phyloP scores from a whole-genome alignment of 2,329 filamentous ascomycete species.

The Penicillium sp. region DNA sequence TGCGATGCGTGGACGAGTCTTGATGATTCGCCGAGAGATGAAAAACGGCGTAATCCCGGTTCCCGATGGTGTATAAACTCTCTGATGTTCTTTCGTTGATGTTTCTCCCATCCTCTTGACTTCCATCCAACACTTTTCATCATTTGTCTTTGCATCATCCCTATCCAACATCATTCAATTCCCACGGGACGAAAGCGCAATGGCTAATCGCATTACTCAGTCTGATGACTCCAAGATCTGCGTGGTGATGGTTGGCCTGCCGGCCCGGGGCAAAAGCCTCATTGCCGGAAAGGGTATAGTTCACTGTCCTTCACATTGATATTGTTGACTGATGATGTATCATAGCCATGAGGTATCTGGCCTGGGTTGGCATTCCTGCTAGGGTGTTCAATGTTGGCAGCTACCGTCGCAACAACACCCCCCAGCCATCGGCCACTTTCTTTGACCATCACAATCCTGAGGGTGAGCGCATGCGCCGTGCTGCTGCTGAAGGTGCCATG shows the following conservation, averaged over 20 bases:
- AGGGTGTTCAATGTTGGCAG: conserved; percentile 96
- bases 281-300: conserved; percentile 88
- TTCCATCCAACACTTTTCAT: too few species aligned
- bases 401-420: conserved; percentile 83
- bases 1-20: neutral
- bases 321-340: neutral
- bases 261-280: conserved; percentile 90
- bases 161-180: too few species aligned
- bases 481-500: conserved; percentile 85
- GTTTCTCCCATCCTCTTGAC: too few species aligned
- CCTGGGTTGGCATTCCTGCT: conserved; percentile 91
- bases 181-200: too few species aligned
- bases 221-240: conserved; percentile 95
- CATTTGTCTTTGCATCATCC: too few species aligned
- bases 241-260: conserved; percentile 96
- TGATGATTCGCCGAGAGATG: too few species aligned
- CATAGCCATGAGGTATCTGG: conserved; percentile 82
- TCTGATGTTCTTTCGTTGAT: too few species aligned
- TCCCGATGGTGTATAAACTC: too few species aligned
- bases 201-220: conserved; percentile 57
- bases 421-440: conserved; percentile 87
- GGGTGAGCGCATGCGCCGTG: conserved; percentile 80
- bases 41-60: too few species aligned
- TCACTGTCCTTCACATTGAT: too few species aligned
- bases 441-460: conserved; percentile 88